These are phyloP conservation scores for Hypoxylon sp. DNA, from an alignment of 2,329 filamentous ascomycete genomes.

Conservation along the genomic window DNA sequence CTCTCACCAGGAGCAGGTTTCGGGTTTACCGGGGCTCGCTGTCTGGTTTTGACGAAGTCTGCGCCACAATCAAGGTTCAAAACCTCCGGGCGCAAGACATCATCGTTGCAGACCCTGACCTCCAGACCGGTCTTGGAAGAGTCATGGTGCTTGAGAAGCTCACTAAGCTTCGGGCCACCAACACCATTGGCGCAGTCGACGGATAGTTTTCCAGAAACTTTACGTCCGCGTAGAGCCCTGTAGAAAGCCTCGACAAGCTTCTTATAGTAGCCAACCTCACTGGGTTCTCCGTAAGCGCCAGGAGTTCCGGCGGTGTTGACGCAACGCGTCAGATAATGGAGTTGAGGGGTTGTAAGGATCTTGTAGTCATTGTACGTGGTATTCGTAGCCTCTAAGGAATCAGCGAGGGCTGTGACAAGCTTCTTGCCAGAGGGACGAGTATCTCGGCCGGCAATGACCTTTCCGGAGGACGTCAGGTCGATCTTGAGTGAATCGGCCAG, in stretches of 20 bases:
- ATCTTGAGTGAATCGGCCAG: conserved; percentile 82
- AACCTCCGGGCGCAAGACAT: conserved; percentile 88
- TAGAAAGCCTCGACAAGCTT: conserved; percentile 90
- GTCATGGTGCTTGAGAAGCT: conserved; percentile 86
- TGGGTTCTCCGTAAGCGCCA: conserved; percentile 88
- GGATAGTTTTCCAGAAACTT: conserved; percentile 78
- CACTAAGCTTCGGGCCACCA: conserved; percentile 88
- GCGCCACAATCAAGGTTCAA: conserved; percentile 95
- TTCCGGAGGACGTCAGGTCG: conserved; percentile 76
- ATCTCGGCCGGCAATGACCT: conserved; percentile 91
- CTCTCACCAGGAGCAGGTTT: conserved; percentile 81
- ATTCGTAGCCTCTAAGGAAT: conserved; percentile 81
- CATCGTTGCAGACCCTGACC: conserved; percentile 91
- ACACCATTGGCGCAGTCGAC: conserved; percentile 98
- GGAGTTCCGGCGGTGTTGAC: conserved; percentile 92
- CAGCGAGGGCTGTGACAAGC: conserved; percentile 82
- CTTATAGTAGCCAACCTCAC: conserved; percentile 93
- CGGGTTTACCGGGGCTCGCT: conserved; percentile 86
- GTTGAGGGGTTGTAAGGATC: conserved; percentile 94
- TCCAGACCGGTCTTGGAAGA: conserved; percentile 77
- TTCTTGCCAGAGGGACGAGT: conserved; percentile 91
- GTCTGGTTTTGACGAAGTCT: conserved; percentile 97
- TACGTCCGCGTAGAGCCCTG: conserved; percentile 81
- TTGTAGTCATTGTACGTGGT: conserved; percentile 86
- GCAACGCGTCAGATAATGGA: conserved; percentile 96